A percentile compares a stretch with the other conserved stretches of the same genome.
phyloP scores from a whole-genome alignment of 768 basidiomycete species.

The Suillus weaverae region DNA sequence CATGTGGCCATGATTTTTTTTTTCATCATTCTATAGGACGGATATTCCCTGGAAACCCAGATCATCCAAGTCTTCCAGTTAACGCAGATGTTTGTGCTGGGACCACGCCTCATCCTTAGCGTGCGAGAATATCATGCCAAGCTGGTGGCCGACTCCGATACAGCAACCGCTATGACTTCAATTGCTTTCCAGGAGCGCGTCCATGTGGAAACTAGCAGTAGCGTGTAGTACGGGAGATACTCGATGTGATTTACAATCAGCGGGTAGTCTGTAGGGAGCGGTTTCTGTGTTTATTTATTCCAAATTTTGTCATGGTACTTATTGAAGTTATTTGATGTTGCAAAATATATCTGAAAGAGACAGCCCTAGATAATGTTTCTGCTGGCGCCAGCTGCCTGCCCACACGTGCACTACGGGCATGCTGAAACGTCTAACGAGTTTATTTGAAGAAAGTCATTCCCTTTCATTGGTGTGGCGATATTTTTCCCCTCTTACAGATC shows the following conservation, averaged over 20 bases:
- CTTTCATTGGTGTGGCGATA: too few species aligned
- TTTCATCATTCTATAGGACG: not conserved
- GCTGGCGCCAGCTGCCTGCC: too few species aligned
- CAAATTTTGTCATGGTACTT: not conserved
- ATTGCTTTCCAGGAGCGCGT: not conserved
- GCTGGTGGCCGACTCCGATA: not conserved
- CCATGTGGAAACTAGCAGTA: not conserved
- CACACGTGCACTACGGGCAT: too few species aligned
- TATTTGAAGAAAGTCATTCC: too few species aligned
- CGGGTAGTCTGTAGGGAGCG: too few species aligned
- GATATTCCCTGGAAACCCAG: not conserved
- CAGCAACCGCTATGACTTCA: not conserved
- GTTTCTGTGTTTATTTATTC: not conserved
- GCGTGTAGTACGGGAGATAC: not conserved
- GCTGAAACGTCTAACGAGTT: too few species aligned
- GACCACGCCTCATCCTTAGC: not conserved
- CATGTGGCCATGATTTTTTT: not conserved
- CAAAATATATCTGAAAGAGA: too few species aligned
- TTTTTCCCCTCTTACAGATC: too few species aligned
- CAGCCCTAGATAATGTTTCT: too few species aligned
- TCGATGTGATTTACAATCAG: too few species aligned
- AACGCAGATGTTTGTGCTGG: not conserved
- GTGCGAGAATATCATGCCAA: not conserved
- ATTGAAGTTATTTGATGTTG: too few species aligned
- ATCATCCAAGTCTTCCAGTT: not conserved